Conservation (phyloP, 345 rosid genomes). For the Cardamine resedifolia region DNA sequence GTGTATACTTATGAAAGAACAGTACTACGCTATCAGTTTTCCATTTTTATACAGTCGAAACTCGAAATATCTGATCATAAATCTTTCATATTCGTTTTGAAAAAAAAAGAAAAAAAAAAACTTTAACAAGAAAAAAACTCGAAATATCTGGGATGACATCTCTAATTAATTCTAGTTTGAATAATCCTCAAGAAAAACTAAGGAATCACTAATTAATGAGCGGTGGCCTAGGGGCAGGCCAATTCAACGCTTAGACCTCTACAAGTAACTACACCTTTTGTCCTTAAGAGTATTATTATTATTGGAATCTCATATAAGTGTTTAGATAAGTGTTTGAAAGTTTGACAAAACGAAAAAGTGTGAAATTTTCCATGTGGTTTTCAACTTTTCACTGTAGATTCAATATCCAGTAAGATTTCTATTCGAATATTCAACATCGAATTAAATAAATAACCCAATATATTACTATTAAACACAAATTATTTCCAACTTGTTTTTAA, state of each 20-base stretch:
- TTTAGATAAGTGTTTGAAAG: background rate
- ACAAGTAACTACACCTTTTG: slow-evolving; percentile 6
- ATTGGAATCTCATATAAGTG: slow-evolving; percentile 8
- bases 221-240: slow-evolving; percentile 20
- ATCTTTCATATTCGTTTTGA: too few species aligned
- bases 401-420: background rate
- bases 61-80: slow-evolving; percentile 11
- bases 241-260: slow-evolving; percentile 9
- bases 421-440: background rate
- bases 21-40: background rate
- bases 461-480: background rate
- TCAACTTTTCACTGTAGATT: background rate
- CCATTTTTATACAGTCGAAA: background rate
- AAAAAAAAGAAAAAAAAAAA: too few species aligned
- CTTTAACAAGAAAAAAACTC: too few species aligned
- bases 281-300: background rate
- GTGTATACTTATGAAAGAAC: background rate
- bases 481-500: background rate
- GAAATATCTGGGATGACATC: slow-evolving; percentile 11
- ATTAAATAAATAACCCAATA: background rate
- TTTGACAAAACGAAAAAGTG: background rate
- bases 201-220: background rate
- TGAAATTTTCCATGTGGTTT: background rate
- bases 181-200: background rate
- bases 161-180: slow-evolving; percentile 16